These are phyloP conservation scores for Phaeosphaeriaceae sp. DNA, from an alignment of 2,329 filamentous ascomycete genomes.

Conservation along the genomic window DNA sequence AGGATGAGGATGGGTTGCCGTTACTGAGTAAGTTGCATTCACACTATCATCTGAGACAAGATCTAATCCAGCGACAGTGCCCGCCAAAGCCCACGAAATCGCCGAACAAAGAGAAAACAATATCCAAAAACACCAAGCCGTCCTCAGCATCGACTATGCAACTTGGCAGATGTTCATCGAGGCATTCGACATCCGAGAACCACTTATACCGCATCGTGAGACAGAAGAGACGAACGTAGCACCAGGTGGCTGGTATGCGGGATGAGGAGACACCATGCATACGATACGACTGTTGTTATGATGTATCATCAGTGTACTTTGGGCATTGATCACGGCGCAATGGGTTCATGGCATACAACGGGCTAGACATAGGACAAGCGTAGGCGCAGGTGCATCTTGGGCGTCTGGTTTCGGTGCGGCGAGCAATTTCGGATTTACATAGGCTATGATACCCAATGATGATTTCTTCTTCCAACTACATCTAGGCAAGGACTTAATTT, in stretches of 20 bases:
- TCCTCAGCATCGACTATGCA: slow-evolving; percentile 85
- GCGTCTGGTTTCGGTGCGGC: background rate
- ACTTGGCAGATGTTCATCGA: slow-evolving; percentile 82
- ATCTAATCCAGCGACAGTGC: slow-evolving; percentile 43
- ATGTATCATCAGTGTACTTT: background rate
- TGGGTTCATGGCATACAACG: background rate
- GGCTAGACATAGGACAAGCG: background rate
- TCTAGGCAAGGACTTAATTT: no score
- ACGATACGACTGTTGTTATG: background rate
- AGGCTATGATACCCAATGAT: background rate
- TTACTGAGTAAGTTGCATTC: slow-evolving; percentile 71
- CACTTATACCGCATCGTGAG: slow-evolving; percentile 83
- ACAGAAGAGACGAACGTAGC: slow-evolving; percentile 32
- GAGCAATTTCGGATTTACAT: background rate
- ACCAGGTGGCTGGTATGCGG: slow-evolving; percentile 35
- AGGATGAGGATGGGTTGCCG: slow-evolving; percentile 77
- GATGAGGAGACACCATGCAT: slow-evolving; percentile 1
- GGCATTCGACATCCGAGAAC: slow-evolving; percentile 75
- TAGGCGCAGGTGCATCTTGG: background rate
- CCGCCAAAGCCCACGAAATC: slow-evolving; percentile 55
- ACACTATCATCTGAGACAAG: background rate
- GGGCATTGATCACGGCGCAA: background rate
- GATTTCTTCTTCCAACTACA: no score
- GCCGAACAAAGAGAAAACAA: slow-evolving; percentile 63
- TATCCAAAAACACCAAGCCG: slow-evolving; percentile 74